Conservation (phyloP, 768 basidiomycete species). For the Lactarius quietus region DNA sequence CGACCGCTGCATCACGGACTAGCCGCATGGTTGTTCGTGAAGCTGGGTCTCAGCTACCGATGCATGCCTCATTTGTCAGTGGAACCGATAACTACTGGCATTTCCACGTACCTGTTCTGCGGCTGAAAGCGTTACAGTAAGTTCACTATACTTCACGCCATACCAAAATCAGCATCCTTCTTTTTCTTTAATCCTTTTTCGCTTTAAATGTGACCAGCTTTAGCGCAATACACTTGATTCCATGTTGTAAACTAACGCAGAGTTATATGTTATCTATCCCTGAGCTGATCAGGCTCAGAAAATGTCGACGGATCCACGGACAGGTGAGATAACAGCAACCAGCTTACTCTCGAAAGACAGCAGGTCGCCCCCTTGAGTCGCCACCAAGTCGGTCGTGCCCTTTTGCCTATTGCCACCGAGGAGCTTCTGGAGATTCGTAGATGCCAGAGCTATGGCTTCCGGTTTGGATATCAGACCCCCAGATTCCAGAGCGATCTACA, state of each 20-base stretch:
- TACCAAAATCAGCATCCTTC: neutral
- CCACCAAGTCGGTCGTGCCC: slow-evolving; percentile 38
- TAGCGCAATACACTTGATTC: neutral
- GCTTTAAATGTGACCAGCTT: neutral
- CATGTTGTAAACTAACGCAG: neutral
- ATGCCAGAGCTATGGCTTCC: slow-evolving; percentile 36
- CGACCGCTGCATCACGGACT: slow-evolving; percentile 18
- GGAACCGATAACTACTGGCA: neutral
- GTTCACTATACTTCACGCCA: neutral
- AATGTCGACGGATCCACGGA: slow-evolving; percentile 31
- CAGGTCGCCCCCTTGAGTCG: slow-evolving; percentile 33
- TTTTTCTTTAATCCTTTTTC: neutral
- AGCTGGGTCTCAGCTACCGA: neutral
- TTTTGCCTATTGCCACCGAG: slow-evolving; percentile 33
- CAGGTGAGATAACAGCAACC: slow-evolving; percentile 32
- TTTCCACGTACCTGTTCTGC: neutral
- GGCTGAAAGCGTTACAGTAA: neutral
- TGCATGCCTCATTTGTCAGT: neutral
- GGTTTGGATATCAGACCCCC: slow-evolving; percentile 35
- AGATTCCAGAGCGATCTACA: slow-evolving; percentile 39
- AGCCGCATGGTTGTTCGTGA: slow-evolving; percentile 13
- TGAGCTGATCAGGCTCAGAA: slow-evolving; percentile 24
- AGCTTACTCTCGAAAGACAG: slow-evolving; percentile 35
- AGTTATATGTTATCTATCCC: neutral
- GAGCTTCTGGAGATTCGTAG: slow-evolving; percentile 42